A percentile compares a stretch with the other conserved stretches of the same genome.
Evolutionary conservation across 1,284 basidiomycete species (phyloP).

Genomic region (Mycena citricolor): DNA sequence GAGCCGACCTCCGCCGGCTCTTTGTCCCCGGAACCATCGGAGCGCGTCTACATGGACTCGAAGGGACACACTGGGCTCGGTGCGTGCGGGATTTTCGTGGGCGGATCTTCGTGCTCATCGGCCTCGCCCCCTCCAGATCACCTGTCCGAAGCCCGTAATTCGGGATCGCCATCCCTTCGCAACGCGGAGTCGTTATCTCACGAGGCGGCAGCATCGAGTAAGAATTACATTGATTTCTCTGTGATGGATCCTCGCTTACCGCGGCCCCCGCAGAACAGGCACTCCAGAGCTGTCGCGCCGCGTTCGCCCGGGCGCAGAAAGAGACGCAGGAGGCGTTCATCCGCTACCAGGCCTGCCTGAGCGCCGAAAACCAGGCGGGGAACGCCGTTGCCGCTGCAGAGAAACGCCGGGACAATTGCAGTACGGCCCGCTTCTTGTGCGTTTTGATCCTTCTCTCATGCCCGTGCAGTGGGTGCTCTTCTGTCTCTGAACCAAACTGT

Average conservation of each 20-base stretch:
- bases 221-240: background rate
- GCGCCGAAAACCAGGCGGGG: slow-evolving; percentile 63
- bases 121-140: slow-evolving; percentile 31
- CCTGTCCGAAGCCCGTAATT: slow-evolving; percentile 36
- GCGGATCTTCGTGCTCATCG: slow-evolving; percentile 9
- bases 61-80: slow-evolving; percentile 41
- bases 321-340: slow-evolving; percentile 71
- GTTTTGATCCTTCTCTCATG: slow-evolving; percentile 20
- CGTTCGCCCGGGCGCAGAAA: slow-evolving; percentile 58
- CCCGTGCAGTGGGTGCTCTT: slow-evolving; percentile 46
- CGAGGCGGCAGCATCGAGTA: slow-evolving; percentile 33
- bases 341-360: slow-evolving; percentile 65
- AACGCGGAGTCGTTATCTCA: slow-evolving; percentile 39
- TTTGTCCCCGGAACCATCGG: slow-evolving; percentile 56
- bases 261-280: slow-evolving; percentile 31
- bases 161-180: slow-evolving; percentile 39
- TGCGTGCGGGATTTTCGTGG: slow-evolving; percentile 26
- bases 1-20: slow-evolving; percentile 45
- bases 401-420: slow-evolving; percentile 46
- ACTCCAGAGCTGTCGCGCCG: slow-evolving; percentile 44
- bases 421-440: too few species aligned
- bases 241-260: slow-evolving; percentile 1
- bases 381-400: slow-evolving; percentile 63
- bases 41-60: slow-evolving; percentile 41
- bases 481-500: slow-evolving; percentile 50